Evolutionary conservation across 2,329 filamentous ascomycete species (phyloP), one percentile per base, ranked within the genome.

Genomic region (Venturiaceae sp.): DNA sequence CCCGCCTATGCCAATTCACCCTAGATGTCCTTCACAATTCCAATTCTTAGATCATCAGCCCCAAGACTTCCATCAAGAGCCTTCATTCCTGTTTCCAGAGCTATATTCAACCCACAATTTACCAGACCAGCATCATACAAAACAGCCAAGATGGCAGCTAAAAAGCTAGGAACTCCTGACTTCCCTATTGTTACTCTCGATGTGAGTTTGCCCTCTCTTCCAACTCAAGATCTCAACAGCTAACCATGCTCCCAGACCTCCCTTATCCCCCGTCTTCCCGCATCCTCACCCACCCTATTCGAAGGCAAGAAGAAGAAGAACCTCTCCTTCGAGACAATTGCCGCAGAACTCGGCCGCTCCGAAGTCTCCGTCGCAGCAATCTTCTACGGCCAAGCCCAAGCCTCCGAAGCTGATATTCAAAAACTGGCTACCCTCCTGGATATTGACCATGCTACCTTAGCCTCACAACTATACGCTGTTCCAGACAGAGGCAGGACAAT

Each of bases 381-480:
- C 62, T 96, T 96, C 80, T 96, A 96, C 71, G 92, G 92, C 32
- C 90, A 94, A 71, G 84, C 87, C 5, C 83, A 83, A 65, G 88
- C 90, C 1, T 87, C 85, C 0, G 67, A 81, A 0, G 86, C 88
- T 62, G 90, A 94, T 64, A 79, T 83, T 63, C 72, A 80, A 60
- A 85, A 83, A 60, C 82, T 96, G 1, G 81, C 87, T 1, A 66
- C 78, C 41, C 70, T 90, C 26, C 80, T 95, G 8, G 80, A 77
- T 0, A 78, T 92, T 34, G 75, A 82, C 5, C 73, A 79, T 53
- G 75, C 75, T 13, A 67, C 68, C 1, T 78, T 95, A 3, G 77
- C 80, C 58, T 74, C 77, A 3, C 82, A 89, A 65, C 77, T 60
- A 23, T 36, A 78, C 34, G 87, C 84, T 0, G 92, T 88, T 67